phyloP scores from a whole-genome alignment of 257 asterid species.

The Nicotiana tabacum region DNA sequence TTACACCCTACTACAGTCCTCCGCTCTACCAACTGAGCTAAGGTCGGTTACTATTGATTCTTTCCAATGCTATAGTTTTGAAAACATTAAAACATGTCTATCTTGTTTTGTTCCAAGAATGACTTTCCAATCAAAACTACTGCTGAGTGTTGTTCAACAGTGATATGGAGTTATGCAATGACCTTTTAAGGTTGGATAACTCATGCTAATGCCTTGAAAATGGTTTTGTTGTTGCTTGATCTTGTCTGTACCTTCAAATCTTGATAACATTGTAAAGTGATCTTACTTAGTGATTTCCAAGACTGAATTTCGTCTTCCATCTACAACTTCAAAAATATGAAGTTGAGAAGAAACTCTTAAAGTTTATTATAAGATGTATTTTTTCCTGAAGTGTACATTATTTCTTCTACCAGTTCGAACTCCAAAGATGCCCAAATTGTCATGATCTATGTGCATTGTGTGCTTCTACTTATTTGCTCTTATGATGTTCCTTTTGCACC shows the following conservation, averaged over 20 bases:
- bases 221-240: not conserved
- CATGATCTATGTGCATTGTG: not conserved
- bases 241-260: not conserved
- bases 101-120: not conserved
- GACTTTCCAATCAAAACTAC: not conserved
- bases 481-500: not conserved
- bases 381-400: not conserved
- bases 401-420: not conserved
- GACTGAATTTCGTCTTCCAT: not conserved
- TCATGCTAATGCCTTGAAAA: not conserved
- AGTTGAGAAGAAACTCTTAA: not conserved
- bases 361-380: not conserved
- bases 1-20: not conserved
- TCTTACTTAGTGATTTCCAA: not conserved
- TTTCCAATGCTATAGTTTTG: not conserved
- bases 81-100: not conserved
- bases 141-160: not conserved
- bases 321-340: not conserved
- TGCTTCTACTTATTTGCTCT: not conserved
- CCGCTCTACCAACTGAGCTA: slow-evolving; percentile 1
- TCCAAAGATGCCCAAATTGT: not conserved
- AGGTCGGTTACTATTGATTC: not conserved
- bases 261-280: not conserved
- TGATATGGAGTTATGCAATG: not conserved
- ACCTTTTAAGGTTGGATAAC: not conserved